Base-by-base conservation (phyloP, 352 stramenopile genomes). In the Globisporangium uncinulatum region DNA sequence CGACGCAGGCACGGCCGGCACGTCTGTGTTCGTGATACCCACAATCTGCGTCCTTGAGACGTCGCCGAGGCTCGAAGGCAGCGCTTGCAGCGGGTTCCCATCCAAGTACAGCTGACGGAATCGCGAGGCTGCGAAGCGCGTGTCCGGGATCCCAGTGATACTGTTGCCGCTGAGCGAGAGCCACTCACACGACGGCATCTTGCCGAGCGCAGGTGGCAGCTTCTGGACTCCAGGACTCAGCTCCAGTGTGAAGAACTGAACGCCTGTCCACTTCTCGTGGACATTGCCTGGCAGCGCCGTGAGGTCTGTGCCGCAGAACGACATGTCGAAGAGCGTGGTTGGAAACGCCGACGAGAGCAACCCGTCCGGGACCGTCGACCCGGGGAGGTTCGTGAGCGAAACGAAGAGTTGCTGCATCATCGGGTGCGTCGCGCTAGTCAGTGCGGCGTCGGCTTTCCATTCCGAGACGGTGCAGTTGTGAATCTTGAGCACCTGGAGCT, bases 401-500 rank as follows among this genome's bases (percentile, higher is more conserved):
- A 71, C 19, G 32, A 70, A 65, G 17, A 70, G 45, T 1, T 64
- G 42, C 6, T 54, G 39, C 10, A 73, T 45, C 3, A 29, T 4
- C 1, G 49, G 17, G 21, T 60, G 54, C 21, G 50, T 31, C 9
- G n/a, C n/a, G n/a, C 17, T 14, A 0, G 57, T 63, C 9, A 71
- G 21, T 17, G 51, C 51, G 10, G 61, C 57, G 8, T 57, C 41
- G 0, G 9, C 20, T 7, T 20, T 43, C 67, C 67, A 74, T 8
- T 46, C 31, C 2, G 43, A n/a, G 11, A 72, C 57, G 3, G 49
- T 56, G 4, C 31, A 56, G 19, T 62, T 67, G 56, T 59, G 57
- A 15, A 74, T 55, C 42, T 71, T 57, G 42, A 74, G 43, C 3
- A 60, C 58, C 6, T 67, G 21, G 4, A 74, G 55, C 9, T 57